phyloP scores from a whole-genome alignment of 306 rosid genomes.

The Chamaecrista fasciculata region DNA sequence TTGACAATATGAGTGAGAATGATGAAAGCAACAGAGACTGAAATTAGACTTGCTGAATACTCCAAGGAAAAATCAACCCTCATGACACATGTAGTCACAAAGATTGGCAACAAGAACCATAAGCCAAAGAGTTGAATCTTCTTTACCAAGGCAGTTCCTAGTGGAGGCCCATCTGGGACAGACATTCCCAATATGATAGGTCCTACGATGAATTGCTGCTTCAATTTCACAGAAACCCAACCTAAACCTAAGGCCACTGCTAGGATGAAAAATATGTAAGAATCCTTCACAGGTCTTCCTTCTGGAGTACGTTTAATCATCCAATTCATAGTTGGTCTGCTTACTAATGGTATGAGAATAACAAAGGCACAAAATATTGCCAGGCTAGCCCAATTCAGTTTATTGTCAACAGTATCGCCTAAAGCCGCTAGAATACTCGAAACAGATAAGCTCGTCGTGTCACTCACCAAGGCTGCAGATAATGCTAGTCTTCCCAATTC shows the following conservation, averaged over 20 bases:
- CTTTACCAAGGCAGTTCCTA: constrained; percentile 40
- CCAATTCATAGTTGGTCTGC: constrained; percentile 33
- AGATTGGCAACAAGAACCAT: constrained; percentile 34
- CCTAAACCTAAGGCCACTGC: constrained; percentile 13
- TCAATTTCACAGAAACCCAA: neutral
- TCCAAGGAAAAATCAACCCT: constrained; percentile 28
- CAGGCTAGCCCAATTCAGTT: neutral
- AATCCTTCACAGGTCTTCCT: constrained; percentile 31
- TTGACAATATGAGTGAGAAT: constrained; percentile 13
- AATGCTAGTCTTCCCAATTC: constrained; percentile 41
- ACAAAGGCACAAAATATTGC: neutral
- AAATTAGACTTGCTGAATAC: accelerated
- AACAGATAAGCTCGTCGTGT: neutral
- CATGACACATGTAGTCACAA: constrained; percentile 32
- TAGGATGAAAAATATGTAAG: neutral
- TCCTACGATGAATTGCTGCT: constrained; percentile 27
- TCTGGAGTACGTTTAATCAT: constrained; percentile 30
- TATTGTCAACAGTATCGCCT: neutral
- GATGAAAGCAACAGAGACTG: neutral
- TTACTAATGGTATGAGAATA: neutral
- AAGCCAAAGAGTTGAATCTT: constrained; percentile 26
- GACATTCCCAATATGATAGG: constrained; percentile 43
- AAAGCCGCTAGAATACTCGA: neutral
- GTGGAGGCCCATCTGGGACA: constrained; percentile 45
- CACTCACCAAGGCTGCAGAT: constrained; percentile 41